phyloP scores from a whole-genome alignment of 108 stramenopile species.

The Nannochloropsis salina region DNA sequence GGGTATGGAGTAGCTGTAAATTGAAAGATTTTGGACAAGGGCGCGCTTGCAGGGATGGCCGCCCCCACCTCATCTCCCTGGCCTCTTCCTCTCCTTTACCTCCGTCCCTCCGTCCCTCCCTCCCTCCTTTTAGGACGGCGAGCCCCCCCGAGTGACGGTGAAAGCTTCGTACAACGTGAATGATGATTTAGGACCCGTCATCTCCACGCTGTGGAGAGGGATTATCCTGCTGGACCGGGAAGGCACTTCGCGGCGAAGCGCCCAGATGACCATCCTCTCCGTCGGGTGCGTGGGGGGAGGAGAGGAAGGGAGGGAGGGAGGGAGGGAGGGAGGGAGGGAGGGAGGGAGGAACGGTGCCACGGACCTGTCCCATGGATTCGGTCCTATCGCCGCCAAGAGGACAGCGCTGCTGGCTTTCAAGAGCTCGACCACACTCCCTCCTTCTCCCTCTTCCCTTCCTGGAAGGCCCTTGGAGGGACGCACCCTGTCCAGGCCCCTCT shows the following conservation, averaged over 20 bases:
- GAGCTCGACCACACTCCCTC: neutral
- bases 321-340: neutral
- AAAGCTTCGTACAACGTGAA: neutral
- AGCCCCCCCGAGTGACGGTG: slow-evolving; percentile 5
- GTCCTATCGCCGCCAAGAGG: neutral
- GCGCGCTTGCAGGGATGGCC: too few relatives aligned
- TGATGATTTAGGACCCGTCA: neutral
- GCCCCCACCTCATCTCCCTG: neutral
- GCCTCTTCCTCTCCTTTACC: neutral
- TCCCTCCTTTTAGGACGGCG: neutral
- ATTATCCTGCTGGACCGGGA: neutral
- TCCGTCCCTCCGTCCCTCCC: neutral
- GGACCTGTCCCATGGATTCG: slow-evolving; percentile 11
- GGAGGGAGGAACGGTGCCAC: neutral
- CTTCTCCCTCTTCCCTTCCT: neutral
- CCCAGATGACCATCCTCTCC: neutral
- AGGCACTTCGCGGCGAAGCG: neutral
- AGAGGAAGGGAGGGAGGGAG: slow-evolving; percentile 1
- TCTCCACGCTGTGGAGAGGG: neutral
- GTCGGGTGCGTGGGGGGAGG: neutral
- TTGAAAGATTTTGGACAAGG: too few relatives aligned
- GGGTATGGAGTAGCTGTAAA: neutral
- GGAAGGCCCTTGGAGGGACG: too few relatives aligned
- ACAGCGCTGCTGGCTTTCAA: neutral
- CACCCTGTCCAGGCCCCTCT: neutral